These are phyloP conservation scores for Boletus patriciae DNA, from an alignment of 768 basidiomycete species.

Conservation along the genomic window DNA sequence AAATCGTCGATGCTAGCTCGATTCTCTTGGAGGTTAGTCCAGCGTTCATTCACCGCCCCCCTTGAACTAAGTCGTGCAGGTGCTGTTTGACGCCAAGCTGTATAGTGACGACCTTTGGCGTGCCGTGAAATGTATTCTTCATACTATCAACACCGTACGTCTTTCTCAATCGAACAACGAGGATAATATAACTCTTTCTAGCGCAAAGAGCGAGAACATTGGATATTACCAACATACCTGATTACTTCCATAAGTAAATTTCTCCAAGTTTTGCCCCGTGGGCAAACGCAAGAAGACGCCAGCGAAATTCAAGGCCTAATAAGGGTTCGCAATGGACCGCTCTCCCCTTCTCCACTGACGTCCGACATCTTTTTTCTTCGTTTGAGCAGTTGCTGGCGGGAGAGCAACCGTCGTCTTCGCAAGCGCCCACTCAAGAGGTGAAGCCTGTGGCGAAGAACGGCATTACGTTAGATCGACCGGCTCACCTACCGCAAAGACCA, in stretches of 20 bases:
- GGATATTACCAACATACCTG: slow-evolving; percentile 45
- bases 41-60: neutral
- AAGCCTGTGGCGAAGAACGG: slow-evolving; percentile 15
- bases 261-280: slow-evolving; percentile 26
- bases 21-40: slow-evolving; percentile 46
- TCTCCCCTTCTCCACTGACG: slow-evolving; percentile 38
- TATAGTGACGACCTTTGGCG: slow-evolving; percentile 26
- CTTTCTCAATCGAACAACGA: neutral
- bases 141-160: slow-evolving; percentile 28
- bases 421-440: slow-evolving; percentile 15
- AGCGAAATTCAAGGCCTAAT: slow-evolving; percentile 44
- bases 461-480: slow-evolving; percentile 20
- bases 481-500: slow-evolving; percentile 31
- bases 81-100: slow-evolving; percentile 26
- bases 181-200: slow-evolving; percentile 33
- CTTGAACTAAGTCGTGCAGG: slow-evolving; percentile 9
- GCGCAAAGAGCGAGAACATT: slow-evolving; percentile 44
- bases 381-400: slow-evolving; percentile 46
- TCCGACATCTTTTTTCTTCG: slow-evolving; percentile 40
- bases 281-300: slow-evolving; percentile 22
- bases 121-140: slow-evolving; percentile 23
- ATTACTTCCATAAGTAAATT: slow-evolving; percentile 35
- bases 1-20: slow-evolving; percentile 51
- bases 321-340: slow-evolving; percentile 56
- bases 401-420: slow-evolving; percentile 19